Conservation (phyloP, 2,329 filamentous ascomycete genomes). For the Aspergillus quadricinctus region DNA sequence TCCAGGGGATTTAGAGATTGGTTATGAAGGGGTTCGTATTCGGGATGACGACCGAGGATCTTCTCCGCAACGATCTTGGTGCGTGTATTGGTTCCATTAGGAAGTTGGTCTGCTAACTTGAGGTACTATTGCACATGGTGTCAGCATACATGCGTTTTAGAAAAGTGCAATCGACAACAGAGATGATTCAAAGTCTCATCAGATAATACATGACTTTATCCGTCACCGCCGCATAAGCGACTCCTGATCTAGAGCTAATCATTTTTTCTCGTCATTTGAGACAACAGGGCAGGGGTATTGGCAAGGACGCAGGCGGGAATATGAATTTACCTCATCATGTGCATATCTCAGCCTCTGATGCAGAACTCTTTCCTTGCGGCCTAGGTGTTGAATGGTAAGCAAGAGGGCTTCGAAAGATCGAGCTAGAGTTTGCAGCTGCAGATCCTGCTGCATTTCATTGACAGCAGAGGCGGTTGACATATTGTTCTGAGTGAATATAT, state of each 20-base stretch:
- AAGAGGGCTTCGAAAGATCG: slow-evolving; percentile 41
- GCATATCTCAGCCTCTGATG: slow-evolving; percentile 35
- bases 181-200: slow-evolving; percentile 36
- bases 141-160: slow-evolving; percentile 24
- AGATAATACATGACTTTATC: slow-evolving; percentile 56
- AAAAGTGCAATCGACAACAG: slow-evolving; percentile 13
- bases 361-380: slow-evolving; percentile 36
- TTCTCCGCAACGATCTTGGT: slow-evolving; percentile 26
- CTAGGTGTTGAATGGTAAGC: slow-evolving; percentile 37
- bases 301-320: slow-evolving; percentile 1
- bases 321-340: slow-evolving; percentile 36
- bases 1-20: slow-evolving; percentile 63
- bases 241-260: slow-evolving; percentile 85
- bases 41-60: slow-evolving; percentile 26
- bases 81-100: slow-evolving; percentile 27
- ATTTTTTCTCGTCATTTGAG: slow-evolving; percentile 48
- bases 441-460: slow-evolving; percentile 29
- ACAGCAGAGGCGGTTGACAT: slow-evolving; percentile 32
- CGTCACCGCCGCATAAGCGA: slow-evolving; percentile 58
- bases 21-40: slow-evolving; percentile 41
- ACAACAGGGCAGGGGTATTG: slow-evolving; percentile 12
- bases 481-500: slow-evolving; percentile 11
- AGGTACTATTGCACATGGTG: slow-evolving; percentile 26
- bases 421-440: slow-evolving; percentile 34
- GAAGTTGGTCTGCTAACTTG: slow-evolving; percentile 29